A percentile compares a stretch with the other conserved stretches of the same genome.
Evolutionary conservation across 2,329 filamentous ascomycete genomes (phyloP).

Genomic region (Botrytis tulipae): DNA sequence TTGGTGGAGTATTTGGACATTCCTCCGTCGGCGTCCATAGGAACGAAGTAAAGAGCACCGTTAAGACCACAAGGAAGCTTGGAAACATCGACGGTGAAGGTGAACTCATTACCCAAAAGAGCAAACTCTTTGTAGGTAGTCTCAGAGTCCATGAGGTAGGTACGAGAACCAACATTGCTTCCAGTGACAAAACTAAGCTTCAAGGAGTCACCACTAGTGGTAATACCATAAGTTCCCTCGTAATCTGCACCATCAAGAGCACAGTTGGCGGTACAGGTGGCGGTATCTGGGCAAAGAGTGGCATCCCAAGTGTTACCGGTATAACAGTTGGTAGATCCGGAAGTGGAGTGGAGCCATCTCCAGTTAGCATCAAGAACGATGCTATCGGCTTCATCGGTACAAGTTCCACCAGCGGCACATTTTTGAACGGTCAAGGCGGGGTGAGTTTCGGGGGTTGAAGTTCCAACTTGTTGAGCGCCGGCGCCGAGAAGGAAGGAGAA

Average conservation of each 20-base stretch:
- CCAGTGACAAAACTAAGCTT: conserved; percentile 33
- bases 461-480: conserved; percentile 42
- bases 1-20: conserved; percentile 46
- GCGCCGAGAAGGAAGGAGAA: conserved; percentile 17
- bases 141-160: conserved; percentile 45
- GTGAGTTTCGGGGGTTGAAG: conserved; percentile 47
- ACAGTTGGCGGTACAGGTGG: conserved; percentile 53
- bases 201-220: conserved; percentile 40
- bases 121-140: conserved; percentile 58
- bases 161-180: conserved; percentile 41
- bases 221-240: conserved; percentile 42
- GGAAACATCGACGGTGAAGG: conserved; percentile 67
- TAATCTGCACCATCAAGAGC: conserved; percentile 53
- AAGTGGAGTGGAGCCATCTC: conserved; percentile 42
- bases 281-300: conserved; percentile 49
- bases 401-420: conserved; percentile 37
- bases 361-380: conserved; percentile 49
- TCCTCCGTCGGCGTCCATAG: conserved; percentile 63
- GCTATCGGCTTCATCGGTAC: conserved; percentile 47
- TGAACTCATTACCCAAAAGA: conserved; percentile 51
- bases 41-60: conserved; percentile 65
- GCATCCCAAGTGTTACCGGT: conserved; percentile 42
- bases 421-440: conserved; percentile 44
- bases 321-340: conserved; percentile 37
- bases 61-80: conserved; percentile 68